Base-by-base conservation (phyloP, 1,139 yeast genomes). In the Candida sp. region DNA sequence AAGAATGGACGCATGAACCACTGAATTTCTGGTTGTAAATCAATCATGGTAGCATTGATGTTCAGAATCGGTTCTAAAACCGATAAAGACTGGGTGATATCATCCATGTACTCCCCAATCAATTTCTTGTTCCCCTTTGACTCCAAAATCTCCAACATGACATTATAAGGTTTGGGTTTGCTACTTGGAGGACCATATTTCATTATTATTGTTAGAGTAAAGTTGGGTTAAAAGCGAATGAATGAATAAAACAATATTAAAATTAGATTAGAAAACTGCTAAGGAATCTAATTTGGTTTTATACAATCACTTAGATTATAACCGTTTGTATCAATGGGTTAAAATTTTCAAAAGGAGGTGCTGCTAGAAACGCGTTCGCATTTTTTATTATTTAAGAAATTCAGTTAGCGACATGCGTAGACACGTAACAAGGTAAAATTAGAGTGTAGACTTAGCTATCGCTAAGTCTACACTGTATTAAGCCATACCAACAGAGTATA, bases 1-100 rank as follows among this genome's bases (percentile, higher is more conserved):
- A 91, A 73, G 55, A 81, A 86, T 1, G 97, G 96, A 53, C 98
- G 78, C 96, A 91, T 89, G 58, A 76, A 82, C 96, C 97, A 89
- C 55, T 84, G 84, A 45, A 91, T 78, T 64, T 93, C 97, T 0
- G 97, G 97, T 64, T 93, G 99, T 44, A 84, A 69, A 54, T 86
- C 95, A 49, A 91, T 87, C 90, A 89, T 84, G 38, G 82, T 58
- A 4, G 84, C 79, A 52, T 81, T 81, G 38, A 81, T 67, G 30
- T 54, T 53, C 8, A 63, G 47, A 21, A 41, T 35, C 4, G 44
- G 38, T 50, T 75, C 80, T 21, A 70, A 54, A 2, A 33, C 48
- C 38, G 66, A 50, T 55, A 66, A 52, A 36, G 66, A 64, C 43
- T 58, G 55, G 44, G 52, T 63, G 42, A 63, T 66, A 56, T 57